These are phyloP conservation scores for Rhodamnia rubescens DNA, from an alignment of 345 rosid species.

Conservation along the genomic window DNA sequence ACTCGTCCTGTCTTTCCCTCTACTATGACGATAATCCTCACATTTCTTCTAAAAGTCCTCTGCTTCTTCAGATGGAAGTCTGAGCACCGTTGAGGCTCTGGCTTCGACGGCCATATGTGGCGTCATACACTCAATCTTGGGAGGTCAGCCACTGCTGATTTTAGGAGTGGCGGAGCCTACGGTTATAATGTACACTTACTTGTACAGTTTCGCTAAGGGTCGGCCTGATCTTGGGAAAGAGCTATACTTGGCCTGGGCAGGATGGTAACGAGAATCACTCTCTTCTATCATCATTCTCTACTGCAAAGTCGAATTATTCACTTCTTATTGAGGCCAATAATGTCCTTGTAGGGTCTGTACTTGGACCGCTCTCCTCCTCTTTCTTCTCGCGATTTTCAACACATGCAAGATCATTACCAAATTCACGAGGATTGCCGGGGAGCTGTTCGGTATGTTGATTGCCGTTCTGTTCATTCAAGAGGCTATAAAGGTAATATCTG, in stretches of 20 bases:
- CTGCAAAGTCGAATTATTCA: background rate
- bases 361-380: constrained; percentile 25
- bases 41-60: background rate
- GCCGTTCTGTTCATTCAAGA: constrained; percentile 27
- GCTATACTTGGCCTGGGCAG: constrained; percentile 29
- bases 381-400: constrained; percentile 20
- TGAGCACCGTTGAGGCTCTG: constrained; percentile 49
- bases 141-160: constrained; percentile 30
- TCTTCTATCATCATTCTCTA: background rate
- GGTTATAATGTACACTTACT: constrained; percentile 22
- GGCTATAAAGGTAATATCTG: constrained; percentile 15
- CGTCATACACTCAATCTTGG: constrained; percentile 43
- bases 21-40: background rate
- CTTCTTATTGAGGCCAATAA: background rate
- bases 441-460: constrained; percentile 30
- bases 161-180: constrained; percentile 39
- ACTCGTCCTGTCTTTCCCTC: background rate
- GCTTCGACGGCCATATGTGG: constrained; percentile 59
- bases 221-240: constrained; percentile 9
- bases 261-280: constrained; percentile 16
- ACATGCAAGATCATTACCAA: constrained; percentile 18
- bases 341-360: constrained; percentile 19
- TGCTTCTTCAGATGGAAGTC: constrained; percentile 32
- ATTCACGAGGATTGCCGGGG: constrained; percentile 32
- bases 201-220: constrained; percentile 20